These are phyloP conservation scores for Phytophthora pisi DNA, from an alignment of 352 stramenopile genomes.

Conservation along the genomic window DNA sequence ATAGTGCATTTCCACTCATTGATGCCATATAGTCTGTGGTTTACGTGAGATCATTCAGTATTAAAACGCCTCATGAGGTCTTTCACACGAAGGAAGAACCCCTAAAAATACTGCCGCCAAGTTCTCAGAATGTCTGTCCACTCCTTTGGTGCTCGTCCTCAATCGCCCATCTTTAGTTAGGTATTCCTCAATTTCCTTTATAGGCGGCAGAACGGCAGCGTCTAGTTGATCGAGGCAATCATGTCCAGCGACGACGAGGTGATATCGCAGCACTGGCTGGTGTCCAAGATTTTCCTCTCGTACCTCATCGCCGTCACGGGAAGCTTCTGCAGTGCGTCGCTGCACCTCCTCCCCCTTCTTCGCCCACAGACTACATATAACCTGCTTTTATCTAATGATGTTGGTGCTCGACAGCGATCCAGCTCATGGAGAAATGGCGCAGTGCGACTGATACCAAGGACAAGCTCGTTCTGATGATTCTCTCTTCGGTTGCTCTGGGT, in stretches of 20 bases:
- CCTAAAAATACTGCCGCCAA: background rate
- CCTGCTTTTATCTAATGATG: no score
- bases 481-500: constrained; percentile 52
- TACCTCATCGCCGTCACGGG: constrained; percentile 61
- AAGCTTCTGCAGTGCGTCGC: constrained; percentile 54
- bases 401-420: constrained; percentile 46
- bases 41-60: no score
- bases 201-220: background rate
- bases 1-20: constrained; percentile 6
- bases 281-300: constrained; percentile 50
- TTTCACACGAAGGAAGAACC: background rate
- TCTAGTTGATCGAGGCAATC: background rate
- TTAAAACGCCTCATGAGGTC: background rate
- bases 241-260: constrained; percentile 16
- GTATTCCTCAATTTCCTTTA: background rate
- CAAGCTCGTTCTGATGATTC: constrained; percentile 48
- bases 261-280: constrained; percentile 51
- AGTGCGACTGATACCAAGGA: constrained; percentile 33
- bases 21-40: background rate
- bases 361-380: no score
- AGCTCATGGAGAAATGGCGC: constrained; percentile 79
- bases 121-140: background rate
- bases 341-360: no score
- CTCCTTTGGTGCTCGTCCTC: background rate
- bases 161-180: background rate